These are phyloP conservation scores for Aethionema arabicum DNA, from an alignment of 345 rosid genomes.

Conservation along the genomic window DNA sequence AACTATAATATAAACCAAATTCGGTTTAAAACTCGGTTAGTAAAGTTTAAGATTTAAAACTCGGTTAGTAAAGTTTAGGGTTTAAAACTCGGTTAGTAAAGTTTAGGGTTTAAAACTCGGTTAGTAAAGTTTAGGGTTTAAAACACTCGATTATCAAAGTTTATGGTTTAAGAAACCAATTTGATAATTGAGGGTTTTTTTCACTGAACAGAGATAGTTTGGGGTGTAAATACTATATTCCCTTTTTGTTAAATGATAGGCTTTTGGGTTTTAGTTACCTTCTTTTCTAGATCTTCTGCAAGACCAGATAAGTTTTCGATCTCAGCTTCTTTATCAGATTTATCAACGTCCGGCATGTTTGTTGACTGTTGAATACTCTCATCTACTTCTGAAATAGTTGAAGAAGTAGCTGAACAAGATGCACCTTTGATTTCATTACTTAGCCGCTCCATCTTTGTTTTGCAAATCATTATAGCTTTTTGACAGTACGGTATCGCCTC, in stretches of 20 bases:
- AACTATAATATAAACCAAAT: too few relatives aligned
- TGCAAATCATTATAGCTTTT: constrained; percentile 77
- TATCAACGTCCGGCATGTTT: constrained; percentile 44
- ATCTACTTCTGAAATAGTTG: constrained; percentile 51
- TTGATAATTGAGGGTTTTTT: too few relatives aligned
- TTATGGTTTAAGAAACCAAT: too few relatives aligned
- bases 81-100: too few relatives aligned
- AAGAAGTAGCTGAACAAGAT: constrained; percentile 48
- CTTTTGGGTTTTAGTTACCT: constrained; percentile 45
- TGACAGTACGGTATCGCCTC: constrained; percentile 84
- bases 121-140: too few relatives aligned
- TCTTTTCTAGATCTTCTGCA: constrained; percentile 80
- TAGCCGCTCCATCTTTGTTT: constrained; percentile 60
- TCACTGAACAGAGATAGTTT: too few relatives aligned
- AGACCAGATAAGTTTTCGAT: constrained; percentile 64
- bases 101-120: too few relatives aligned
- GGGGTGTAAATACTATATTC: too few relatives aligned
- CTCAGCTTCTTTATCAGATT: constrained; percentile 72
- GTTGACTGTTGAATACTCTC: constrained; percentile 61
- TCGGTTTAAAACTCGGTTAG: too few relatives aligned
- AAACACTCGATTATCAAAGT: too few relatives aligned
- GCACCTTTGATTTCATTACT: constrained; percentile 52
- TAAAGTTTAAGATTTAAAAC: too few relatives aligned
- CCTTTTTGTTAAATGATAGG: background rate
- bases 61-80: too few relatives aligned